A percentile compares a stretch with the other conserved stretches of the same genome.
These are phyloP conservation scores for Malassezia slooffiae DNA, from an alignment of 1,284 basidiomycete genomes.

Conservation along the genomic window DNA sequence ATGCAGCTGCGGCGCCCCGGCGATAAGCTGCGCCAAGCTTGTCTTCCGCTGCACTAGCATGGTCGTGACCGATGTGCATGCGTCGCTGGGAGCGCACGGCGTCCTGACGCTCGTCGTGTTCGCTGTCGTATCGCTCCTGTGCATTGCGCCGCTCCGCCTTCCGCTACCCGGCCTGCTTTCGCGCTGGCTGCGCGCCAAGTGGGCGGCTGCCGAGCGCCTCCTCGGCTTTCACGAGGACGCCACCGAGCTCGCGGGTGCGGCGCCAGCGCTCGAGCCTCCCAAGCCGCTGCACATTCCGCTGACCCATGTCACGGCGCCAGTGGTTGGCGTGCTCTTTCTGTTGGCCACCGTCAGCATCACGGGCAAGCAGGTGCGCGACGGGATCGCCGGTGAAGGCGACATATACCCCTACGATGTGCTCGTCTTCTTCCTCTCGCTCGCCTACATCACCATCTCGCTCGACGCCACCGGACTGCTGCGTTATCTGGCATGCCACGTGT, in stretches of 20 bases:
- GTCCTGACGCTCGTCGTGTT: slow-evolving; percentile 43
- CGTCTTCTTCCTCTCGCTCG: slow-evolving; percentile 78
- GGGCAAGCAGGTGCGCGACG: slow-evolving; percentile 57
- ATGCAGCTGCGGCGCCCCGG: too few species aligned
- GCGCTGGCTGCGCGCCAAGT: background rate
- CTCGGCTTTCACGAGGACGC: too few species aligned
- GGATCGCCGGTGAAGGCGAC: slow-evolving; percentile 60
- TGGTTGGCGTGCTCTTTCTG: slow-evolving; percentile 65
- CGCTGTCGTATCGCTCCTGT: slow-evolving; percentile 36
- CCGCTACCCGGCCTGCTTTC: slow-evolving; percentile 22
- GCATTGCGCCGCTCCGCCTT: slow-evolving; percentile 31
- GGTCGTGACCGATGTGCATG: too few species aligned
- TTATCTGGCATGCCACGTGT: slow-evolving; percentile 76
- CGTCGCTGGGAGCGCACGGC: slow-evolving; percentile 42
- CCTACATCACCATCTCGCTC: slow-evolving; percentile 85
- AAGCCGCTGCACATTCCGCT: slow-evolving; percentile 9
- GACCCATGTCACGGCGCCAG: slow-evolving; percentile 51
- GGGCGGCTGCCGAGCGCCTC: too few species aligned
- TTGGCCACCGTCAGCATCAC: slow-evolving; percentile 65
- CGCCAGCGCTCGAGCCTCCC: too few species aligned
- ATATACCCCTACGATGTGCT: slow-evolving; percentile 86
- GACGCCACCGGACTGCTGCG: slow-evolving; percentile 79
- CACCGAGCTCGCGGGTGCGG: too few species aligned
- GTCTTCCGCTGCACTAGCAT: too few species aligned
- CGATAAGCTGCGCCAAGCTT: too few species aligned